These are phyloP conservation scores for Fusarium floridanum DNA, from an alignment of 2,329 filamentous ascomycete species.

Conservation along the genomic window DNA sequence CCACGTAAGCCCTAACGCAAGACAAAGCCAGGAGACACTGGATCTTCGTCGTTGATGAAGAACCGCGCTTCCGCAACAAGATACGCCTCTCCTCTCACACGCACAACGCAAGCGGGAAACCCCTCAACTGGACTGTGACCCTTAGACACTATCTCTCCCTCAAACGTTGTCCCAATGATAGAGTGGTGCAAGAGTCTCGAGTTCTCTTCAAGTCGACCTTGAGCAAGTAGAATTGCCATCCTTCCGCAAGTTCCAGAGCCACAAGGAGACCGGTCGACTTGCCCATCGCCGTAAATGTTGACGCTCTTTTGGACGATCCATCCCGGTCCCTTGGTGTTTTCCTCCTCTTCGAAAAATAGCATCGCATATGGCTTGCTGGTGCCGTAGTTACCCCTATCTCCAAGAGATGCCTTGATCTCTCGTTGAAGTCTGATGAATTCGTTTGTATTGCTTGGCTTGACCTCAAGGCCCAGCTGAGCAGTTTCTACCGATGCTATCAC, in stretches of 20 bases:
- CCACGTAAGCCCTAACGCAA: neutral
- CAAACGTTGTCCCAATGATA: neutral
- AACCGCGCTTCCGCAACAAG: neutral
- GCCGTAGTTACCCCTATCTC: neutral
- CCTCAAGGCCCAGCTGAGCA: neutral
- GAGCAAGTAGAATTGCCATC: neutral
- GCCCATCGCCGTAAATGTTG: neutral
- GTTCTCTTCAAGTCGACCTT: neutral
- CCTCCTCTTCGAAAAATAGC: neutral
- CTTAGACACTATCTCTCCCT: neutral
- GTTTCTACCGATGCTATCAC: conserved; percentile 3
- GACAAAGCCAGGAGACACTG: neutral
- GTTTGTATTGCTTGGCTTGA: neutral
- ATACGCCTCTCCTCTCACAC: neutral
- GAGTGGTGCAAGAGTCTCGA: neutral
- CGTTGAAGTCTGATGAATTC: neutral
- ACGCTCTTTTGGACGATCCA: neutral
- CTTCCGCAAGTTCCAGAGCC: neutral
- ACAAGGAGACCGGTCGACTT: neutral
- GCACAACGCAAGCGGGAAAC: neutral
- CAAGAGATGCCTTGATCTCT: neutral
- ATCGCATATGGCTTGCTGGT: neutral
- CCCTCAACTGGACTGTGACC: neutral
- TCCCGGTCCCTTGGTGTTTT: neutral
- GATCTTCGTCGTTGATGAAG: neutral